phyloP scores from a whole-genome alignment of 805 yeast species.

The Candida vaughaniae region DNA sequence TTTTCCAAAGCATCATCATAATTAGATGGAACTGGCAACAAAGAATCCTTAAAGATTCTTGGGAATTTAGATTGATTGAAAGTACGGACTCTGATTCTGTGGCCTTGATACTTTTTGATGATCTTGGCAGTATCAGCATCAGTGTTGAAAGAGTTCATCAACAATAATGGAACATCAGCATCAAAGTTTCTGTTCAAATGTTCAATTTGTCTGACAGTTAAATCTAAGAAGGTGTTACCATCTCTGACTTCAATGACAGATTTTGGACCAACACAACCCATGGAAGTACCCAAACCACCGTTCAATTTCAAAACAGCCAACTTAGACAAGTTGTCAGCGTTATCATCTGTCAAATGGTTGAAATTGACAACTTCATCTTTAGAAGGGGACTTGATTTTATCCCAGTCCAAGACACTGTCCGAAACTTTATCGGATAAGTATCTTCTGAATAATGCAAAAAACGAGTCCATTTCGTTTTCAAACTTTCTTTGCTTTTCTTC shows the following conservation, averaged over 20 bases:
- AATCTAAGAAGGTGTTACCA: constrained; percentile 94
- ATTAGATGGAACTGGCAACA: constrained; percentile 87
- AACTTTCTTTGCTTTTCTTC: constrained; percentile 52
- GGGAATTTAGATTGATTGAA: constrained; percentile 99
- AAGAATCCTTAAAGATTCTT: constrained; percentile 91
- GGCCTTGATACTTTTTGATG: constrained; percentile 95
- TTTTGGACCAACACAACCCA: constrained; percentile 99
- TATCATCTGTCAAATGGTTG: constrained; percentile 44
- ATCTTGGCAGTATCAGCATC: constrained; percentile 93
- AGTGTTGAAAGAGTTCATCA: constrained; percentile 98
- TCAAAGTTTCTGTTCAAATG: constrained; percentile 86
- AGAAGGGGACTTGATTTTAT: constrained; percentile 87
- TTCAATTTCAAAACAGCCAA: constrained; percentile 94
- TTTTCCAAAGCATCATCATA: constrained; percentile 72
- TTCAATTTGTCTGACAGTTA: constrained; percentile 95
- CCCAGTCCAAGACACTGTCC: constrained; percentile 88
- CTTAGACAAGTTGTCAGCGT: constrained; percentile 59
- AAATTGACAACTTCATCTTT: constrained; percentile 88
- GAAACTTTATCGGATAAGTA: constrained; percentile 87
- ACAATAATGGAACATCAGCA: constrained; percentile 90
- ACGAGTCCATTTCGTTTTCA: constrained; percentile 91
- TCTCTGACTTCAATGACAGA: constrained; percentile 98
- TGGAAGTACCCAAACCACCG: constrained; percentile 98
- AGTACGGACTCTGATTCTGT: constrained; percentile 90
- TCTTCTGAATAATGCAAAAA: constrained; percentile 90